phyloP scores from a whole-genome alignment of 108 stramenopile species.

The Nannochloropsis gaditana region DNA sequence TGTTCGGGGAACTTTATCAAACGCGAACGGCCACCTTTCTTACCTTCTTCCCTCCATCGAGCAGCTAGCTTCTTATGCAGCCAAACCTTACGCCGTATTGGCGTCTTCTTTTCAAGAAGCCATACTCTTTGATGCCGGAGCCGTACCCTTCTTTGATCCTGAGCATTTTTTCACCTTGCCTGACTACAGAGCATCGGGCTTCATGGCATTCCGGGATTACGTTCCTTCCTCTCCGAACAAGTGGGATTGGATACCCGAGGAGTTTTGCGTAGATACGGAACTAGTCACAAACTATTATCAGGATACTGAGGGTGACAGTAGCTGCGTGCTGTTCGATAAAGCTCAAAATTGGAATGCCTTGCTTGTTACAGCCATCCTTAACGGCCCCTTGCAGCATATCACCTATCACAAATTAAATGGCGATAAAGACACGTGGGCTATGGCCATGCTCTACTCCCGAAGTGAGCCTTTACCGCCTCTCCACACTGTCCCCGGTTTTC shows the following conservation, averaged over 20 bases:
- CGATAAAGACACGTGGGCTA: neutral
- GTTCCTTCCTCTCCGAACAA: constrained; percentile 2
- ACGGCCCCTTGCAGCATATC: neutral
- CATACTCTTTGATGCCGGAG: neutral
- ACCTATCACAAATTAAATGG: constrained; percentile 8
- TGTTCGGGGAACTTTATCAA: neutral
- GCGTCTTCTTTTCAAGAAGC: neutral
- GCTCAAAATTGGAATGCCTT: neutral
- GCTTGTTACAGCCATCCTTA: neutral
- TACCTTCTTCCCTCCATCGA: neutral
- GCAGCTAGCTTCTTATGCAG: constrained; percentile 15
- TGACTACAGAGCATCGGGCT: constrained; percentile 11
- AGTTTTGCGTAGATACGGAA: neutral
- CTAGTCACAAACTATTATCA: neutral
- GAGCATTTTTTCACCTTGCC: neutral
- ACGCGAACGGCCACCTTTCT: neutral
- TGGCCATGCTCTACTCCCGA: neutral
- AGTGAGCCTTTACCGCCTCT: neutral
- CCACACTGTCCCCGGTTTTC: neutral
- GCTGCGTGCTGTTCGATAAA: neutral
- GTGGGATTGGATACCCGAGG: constrained; percentile 19
- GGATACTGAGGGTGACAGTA: neutral
- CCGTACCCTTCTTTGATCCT: neutral
- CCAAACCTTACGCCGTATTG: constrained; percentile 13
- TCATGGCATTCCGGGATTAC: neutral